Evolutionary conservation across 768 basidiomycete genomes (phyloP).

Genomic region (Xerocomellus chrysenteron): DNA sequence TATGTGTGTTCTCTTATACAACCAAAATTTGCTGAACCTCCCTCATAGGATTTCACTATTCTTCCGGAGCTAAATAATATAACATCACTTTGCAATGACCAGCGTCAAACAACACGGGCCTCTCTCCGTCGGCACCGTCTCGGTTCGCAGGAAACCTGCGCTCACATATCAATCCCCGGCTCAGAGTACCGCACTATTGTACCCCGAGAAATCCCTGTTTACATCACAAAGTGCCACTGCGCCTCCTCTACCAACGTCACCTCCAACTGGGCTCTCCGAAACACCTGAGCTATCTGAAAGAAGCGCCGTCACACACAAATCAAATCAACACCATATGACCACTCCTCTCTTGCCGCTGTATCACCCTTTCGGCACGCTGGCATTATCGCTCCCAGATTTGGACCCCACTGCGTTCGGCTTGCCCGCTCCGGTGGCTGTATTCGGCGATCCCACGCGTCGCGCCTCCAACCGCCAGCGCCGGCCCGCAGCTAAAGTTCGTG

Average conservation of each 20-base stretch:
- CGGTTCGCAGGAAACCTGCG: slow-evolving; percentile 55
- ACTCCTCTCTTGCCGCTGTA: slow-evolving; percentile 60
- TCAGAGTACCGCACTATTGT: slow-evolving; percentile 28
- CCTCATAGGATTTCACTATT: slow-evolving; percentile 11
- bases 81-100: slow-evolving; percentile 18
- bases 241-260: slow-evolving; percentile 11
- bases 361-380: slow-evolving; percentile 62
- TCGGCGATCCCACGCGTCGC: slow-evolving; percentile 43
- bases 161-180: slow-evolving; percentile 60
- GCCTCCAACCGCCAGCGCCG: slow-evolving; percentile 47
- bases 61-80: slow-evolving; percentile 3
- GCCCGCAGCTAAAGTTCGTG: slow-evolving; percentile 49
- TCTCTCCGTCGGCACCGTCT: slow-evolving; percentile 12
- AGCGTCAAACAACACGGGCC: slow-evolving; percentile 20
- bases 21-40: neutral
- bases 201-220: slow-evolving; percentile 23
- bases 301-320: slow-evolving; percentile 18
- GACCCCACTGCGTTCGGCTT: slow-evolving; percentile 59
- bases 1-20: slow-evolving; percentile 1
- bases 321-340: slow-evolving; percentile 23
- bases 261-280: slow-evolving; percentile 10
- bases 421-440: slow-evolving; percentile 44
- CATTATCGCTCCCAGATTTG: slow-evolving; percentile 64
- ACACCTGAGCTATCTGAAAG: slow-evolving; percentile 14
- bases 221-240: slow-evolving; percentile 17